Evolutionary conservation across 2,329 filamentous ascomycete genomes (phyloP).

Genomic region (Aspergillus piperis): DNA sequence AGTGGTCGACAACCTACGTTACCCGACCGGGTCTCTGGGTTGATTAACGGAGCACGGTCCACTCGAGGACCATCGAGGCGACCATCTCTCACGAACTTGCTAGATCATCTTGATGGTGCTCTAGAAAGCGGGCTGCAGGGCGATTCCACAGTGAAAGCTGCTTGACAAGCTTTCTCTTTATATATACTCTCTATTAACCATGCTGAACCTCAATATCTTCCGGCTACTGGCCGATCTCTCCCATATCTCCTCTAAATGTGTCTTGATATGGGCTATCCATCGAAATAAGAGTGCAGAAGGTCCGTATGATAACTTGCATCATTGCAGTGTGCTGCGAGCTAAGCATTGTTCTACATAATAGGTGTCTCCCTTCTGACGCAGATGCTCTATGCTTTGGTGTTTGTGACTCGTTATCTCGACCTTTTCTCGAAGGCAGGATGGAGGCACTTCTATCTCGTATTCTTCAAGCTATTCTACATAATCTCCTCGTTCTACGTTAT

Average conservation of each 20-base stretch:
- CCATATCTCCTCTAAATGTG: slow-evolving; percentile 83
- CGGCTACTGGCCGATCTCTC: slow-evolving; percentile 81
- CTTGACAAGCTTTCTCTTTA: background rate
- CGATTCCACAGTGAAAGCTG: background rate
- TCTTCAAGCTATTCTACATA: slow-evolving; percentile 90
- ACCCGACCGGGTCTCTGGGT: slow-evolving; percentile 1
- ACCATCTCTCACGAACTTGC: background rate
- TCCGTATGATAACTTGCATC: slow-evolving; percentile 32
- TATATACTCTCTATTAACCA: background rate
- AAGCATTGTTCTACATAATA: slow-evolving; percentile 35
- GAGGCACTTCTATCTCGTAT: slow-evolving; percentile 65
- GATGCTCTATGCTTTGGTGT: slow-evolving; percentile 81
- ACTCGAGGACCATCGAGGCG: background rate
- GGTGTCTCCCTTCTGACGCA: slow-evolving; percentile 89
- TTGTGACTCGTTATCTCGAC: slow-evolving; percentile 83
- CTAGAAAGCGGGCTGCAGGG: background rate
- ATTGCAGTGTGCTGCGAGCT: slow-evolving; percentile 8
- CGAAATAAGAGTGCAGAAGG: slow-evolving; percentile 84
- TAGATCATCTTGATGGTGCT: background rate
- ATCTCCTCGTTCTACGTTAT: slow-evolving; percentile 82
- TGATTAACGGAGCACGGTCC: slow-evolving; percentile 5
- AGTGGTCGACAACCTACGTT: background rate
- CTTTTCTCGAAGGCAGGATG: slow-evolving; percentile 58
- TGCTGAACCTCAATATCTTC: slow-evolving; percentile 52
- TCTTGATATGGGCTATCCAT: slow-evolving; percentile 88